phyloP scores from a whole-genome alignment of 1,284 basidiomycete species.

The Puccinia hordei region DNA sequence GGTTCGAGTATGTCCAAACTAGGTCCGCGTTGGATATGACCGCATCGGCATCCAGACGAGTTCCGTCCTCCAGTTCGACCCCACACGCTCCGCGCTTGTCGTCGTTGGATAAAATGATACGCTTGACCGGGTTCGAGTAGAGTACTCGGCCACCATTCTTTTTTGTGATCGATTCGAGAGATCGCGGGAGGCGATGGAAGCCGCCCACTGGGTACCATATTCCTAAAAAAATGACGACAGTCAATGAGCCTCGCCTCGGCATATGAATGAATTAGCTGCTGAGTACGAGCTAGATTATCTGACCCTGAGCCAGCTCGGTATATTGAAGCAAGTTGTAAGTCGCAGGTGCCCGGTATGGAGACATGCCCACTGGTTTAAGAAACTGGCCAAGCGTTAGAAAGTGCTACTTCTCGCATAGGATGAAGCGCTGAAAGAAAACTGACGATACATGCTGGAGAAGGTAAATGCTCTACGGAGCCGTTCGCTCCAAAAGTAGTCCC shows the following conservation, averaged over 20 bases:
- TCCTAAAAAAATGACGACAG: slow-evolving; percentile 56
- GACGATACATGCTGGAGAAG: slow-evolving; percentile 61
- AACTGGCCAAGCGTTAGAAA: neutral
- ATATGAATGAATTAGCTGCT: neutral
- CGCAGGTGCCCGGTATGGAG: slow-evolving; percentile 64
- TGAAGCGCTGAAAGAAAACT: slow-evolving; percentile 38
- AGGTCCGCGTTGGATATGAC: slow-evolving; percentile 65
- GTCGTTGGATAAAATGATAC: slow-evolving; percentile 59
- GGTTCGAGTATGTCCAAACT: slow-evolving; percentile 63
- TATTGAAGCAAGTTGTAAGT: slow-evolving; percentile 65
- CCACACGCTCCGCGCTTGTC: slow-evolving; percentile 59
- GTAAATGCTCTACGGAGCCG: slow-evolving; percentile 63
- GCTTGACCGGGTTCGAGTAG: slow-evolving; percentile 60
- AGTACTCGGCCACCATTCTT: slow-evolving; percentile 61
- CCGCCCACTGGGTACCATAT: slow-evolving; percentile 65
- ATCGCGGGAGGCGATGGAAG: slow-evolving; percentile 59
- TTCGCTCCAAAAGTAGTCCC: slow-evolving; percentile 62
- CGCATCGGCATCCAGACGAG: slow-evolving; percentile 62
- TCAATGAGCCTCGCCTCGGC: neutral
- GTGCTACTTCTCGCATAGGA: slow-evolving; percentile 37
- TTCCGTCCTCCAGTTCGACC: slow-evolving; percentile 61
- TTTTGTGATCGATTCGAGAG: slow-evolving; percentile 62
- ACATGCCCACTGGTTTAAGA: slow-evolving; percentile 60
- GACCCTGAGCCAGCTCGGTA: slow-evolving; percentile 62
- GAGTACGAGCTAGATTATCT: neutral